phyloP scores from a whole-genome alignment of 306 rosid species.

The Gastrolobium bilobum region DNA sequence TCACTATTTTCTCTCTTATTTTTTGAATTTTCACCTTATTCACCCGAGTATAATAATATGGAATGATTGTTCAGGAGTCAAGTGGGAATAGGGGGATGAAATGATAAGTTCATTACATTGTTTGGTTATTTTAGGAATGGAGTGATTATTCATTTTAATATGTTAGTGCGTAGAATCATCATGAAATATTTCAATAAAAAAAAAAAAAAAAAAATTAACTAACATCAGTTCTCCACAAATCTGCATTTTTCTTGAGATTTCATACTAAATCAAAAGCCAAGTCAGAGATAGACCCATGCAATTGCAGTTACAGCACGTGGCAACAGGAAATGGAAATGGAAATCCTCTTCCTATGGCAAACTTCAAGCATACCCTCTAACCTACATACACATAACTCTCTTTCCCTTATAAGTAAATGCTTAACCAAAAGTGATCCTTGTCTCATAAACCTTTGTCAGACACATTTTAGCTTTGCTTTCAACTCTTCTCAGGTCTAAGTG shows the following conservation, averaged over 20 bases:
- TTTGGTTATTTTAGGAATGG: neutral
- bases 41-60: neutral
- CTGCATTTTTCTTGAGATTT: neutral
- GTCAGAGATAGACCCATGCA: neutral
- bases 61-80: constrained; percentile 3
- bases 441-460: neutral
- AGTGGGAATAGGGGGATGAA: neutral
- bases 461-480: constrained; percentile 59
- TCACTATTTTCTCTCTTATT: neutral
- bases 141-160: neutral
- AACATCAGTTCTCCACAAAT: neutral
- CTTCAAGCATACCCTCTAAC: no score
- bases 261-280: neutral
- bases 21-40: constrained; percentile 5
- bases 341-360: no score
- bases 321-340: constrained; percentile 48
- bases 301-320: neutral
- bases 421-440: constrained; percentile 42
- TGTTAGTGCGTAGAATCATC: no score
- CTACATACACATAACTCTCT: no score
- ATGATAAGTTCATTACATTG: neutral
- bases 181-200: no score
- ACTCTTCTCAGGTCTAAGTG: constrained; percentile 55
- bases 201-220: no score
- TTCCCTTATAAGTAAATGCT: constrained; percentile 18